These are phyloP conservation scores for Dothideomycetidae sp. DNA, from an alignment of 2,329 filamentous ascomycete genomes.

Conservation along the genomic window DNA sequence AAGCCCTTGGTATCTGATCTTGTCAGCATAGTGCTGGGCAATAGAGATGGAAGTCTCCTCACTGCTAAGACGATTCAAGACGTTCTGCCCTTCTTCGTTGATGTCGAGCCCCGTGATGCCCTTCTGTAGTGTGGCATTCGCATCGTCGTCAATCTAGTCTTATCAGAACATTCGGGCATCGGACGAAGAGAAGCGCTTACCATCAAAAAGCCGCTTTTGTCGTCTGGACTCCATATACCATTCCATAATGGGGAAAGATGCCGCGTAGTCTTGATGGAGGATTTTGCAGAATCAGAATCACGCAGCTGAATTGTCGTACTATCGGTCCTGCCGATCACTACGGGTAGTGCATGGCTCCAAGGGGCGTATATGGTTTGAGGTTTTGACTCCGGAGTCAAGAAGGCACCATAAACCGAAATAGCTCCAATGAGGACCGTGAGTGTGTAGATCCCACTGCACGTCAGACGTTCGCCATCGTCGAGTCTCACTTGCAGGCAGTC, in stretches of 20 bases:
- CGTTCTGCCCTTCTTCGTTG: conserved; percentile 16
- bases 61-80: conserved; percentile 15
- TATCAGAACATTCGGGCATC: not conserved
- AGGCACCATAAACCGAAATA: conserved; percentile 51
- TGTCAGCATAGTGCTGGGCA: too few species aligned
- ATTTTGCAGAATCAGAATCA: conserved; percentile 34
- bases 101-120: conserved; percentile 16
- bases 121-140: too few species aligned
- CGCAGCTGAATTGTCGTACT: conserved; percentile 42
- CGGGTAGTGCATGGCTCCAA: conserved; percentile 54
- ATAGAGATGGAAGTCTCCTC: too few species aligned
- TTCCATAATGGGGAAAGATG: conserved; percentile 52
- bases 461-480: conserved; percentile 19
- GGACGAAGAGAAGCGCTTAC: too few species aligned
- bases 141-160: too few species aligned
- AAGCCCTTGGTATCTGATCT: conserved; percentile 44
- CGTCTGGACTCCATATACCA: conserved; percentile 47
- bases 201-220: conserved; percentile 10
- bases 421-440: conserved; percentile 48
- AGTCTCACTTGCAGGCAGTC: too few species aligned
- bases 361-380: conserved; percentile 50
- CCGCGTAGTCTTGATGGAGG: conserved; percentile 28
- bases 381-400: conserved; percentile 35
- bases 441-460: conserved; percentile 50
- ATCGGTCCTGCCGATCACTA: conserved; percentile 30